Evolutionary conservation across 139 green algal genomes (phyloP).

Genomic region (Choricystis sp.): DNA sequence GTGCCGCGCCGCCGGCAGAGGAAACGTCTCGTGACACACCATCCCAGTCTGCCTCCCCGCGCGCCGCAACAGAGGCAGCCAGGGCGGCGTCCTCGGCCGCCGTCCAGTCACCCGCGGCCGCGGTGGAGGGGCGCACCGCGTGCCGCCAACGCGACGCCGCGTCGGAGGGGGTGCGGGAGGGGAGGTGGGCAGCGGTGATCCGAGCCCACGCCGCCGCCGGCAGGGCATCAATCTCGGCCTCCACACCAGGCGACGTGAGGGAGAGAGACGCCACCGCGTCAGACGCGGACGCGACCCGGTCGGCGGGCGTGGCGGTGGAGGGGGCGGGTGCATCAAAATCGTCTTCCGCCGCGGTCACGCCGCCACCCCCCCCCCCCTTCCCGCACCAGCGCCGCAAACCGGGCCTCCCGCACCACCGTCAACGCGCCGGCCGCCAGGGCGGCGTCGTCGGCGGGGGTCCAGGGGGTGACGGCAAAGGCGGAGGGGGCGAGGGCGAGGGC

Average conservation of each 20-base stretch:
- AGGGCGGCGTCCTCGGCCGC: constrained; percentile 6
- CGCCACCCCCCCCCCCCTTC: neutral
- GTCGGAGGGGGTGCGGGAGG: neutral
- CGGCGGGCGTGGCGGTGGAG: no score
- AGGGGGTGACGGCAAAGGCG: neutral
- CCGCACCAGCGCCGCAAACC: neutral
- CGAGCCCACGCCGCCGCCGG: neutral
- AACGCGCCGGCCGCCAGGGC: constrained; percentile 1
- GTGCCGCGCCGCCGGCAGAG: no score
- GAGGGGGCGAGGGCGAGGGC: constrained; percentile 8
- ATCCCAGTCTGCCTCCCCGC: constrained; percentile 4
- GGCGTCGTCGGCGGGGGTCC: neutral
- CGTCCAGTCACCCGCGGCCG: neutral
- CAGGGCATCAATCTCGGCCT: neutral
- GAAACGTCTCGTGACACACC: no score
- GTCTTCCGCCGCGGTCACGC: neutral
- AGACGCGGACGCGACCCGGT: neutral
- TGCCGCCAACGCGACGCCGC: constrained; percentile 5
- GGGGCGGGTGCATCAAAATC: no score
- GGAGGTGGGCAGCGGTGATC: neutral
- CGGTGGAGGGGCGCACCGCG: neutral
- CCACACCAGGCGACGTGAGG: constrained; percentile 1
- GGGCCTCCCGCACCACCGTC: neutral
- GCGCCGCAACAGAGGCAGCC: neutral
- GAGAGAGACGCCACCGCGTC: neutral